Conservation (phyloP, 306 rosid species). For the Styphnolobium japonicum region DNA sequence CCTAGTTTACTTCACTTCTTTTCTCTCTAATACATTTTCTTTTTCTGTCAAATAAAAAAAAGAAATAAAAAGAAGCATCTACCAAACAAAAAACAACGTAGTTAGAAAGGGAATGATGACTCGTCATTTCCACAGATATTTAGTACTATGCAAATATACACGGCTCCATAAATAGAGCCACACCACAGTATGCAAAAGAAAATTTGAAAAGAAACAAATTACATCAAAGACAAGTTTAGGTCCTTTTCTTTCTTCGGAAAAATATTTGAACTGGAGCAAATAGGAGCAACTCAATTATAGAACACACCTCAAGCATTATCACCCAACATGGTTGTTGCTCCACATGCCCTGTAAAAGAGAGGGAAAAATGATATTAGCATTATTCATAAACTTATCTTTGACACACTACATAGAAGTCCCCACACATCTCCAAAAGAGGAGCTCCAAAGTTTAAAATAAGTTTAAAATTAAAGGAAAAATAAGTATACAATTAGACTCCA, state of each 20-base stretch:
- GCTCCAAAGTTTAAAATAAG: background rate
- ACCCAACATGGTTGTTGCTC: slow-evolving; percentile 95
- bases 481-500: background rate
- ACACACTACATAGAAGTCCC: slow-evolving; percentile 1
- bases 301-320: slow-evolving; percentile 91
- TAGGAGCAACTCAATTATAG: slow-evolving; percentile 22
- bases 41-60: no score
- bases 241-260: background rate
- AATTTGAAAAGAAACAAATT: background rate
- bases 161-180: background rate
- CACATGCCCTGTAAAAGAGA: slow-evolving; percentile 55
- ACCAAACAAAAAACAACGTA: no score
- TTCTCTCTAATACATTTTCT: no score
- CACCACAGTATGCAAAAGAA: background rate
- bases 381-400: background rate
- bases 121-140: background rate
- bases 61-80: no score
- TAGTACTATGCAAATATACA: background rate
- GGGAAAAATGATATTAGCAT: slow-evolving; percentile 11
- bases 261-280: background rate
- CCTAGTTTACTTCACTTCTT: no score
- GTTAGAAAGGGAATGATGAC: no score
- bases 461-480: background rate
- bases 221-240: slow-evolving; percentile 2
- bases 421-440: slow-evolving; percentile 23